These are phyloP conservation scores for Deinandra increscens DNA, from an alignment of 129 eudicot genomes.

Conservation along the genomic window DNA sequence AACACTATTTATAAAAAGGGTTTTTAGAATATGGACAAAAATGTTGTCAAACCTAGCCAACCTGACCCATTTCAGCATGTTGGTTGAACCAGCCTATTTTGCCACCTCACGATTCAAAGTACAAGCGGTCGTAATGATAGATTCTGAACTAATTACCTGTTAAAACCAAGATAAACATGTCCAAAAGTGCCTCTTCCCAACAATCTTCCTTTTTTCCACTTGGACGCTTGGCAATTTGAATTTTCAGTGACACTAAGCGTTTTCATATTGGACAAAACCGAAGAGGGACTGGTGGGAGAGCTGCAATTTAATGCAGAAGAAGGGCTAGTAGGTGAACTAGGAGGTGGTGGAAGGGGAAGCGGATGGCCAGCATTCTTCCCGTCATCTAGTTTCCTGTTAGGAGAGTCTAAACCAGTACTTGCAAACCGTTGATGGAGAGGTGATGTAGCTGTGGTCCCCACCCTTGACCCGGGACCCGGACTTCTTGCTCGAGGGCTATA, in stretches of 20 bases:
- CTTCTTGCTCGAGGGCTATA: slow-evolving; percentile 58
- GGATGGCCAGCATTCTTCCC: slow-evolving; percentile 64
- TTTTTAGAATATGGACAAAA: neutral
- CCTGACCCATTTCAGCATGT: neutral
- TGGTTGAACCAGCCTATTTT: neutral
- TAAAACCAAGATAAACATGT: slow-evolving; percentile 92
- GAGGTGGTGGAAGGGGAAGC: slow-evolving; percentile 69
- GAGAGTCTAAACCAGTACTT: slow-evolving; percentile 59
- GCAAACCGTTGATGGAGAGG: slow-evolving; percentile 74
- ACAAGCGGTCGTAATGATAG: neutral
- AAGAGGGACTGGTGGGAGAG: slow-evolving; percentile 68
- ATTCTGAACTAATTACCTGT: slow-evolving; percentile 41
- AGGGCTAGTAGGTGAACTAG: slow-evolving; percentile 33
- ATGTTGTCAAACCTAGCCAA: neutral
- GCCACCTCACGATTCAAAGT: neutral
- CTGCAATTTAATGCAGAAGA: slow-evolving; percentile 24
- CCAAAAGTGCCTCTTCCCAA: slow-evolving; percentile 98
- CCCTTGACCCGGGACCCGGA: slow-evolving; percentile 67
- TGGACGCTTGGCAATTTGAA: slow-evolving; percentile 40
- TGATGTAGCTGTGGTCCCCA: slow-evolving; percentile 49
- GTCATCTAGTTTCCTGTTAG: slow-evolving; percentile 56
- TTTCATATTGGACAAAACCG: slow-evolving; percentile 53
- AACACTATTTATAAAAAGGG: neutral
- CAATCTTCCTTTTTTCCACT: slow-evolving; percentile 89
- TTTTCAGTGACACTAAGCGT: slow-evolving; percentile 39